Conservation (phyloP, 2,329 filamentous ascomycete genomes). For the Cytospora mali region DNA sequence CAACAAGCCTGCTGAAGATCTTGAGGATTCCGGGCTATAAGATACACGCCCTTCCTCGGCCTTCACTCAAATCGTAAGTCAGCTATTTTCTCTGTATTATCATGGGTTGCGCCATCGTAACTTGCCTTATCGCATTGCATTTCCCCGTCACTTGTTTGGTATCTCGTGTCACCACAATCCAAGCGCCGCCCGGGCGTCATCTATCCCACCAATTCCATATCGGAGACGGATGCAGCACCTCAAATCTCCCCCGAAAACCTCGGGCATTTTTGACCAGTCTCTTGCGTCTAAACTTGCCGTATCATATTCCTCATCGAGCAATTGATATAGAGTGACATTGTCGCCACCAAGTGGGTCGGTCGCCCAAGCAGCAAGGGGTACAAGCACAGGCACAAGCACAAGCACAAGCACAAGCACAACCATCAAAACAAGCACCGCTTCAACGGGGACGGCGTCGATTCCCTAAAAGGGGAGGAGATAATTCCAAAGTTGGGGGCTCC, state of each 20-base stretch:
- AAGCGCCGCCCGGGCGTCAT: background rate
- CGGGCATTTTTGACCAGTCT: background rate
- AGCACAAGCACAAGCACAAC: constrained; percentile 6
- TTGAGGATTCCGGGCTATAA: background rate
- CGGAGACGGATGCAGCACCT: constrained; percentile 11
- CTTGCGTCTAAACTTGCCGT: background rate
- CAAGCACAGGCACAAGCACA: background rate
- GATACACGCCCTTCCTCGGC: background rate
- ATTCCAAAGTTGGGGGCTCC: constrained; percentile 5
- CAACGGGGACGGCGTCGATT: constrained; percentile 17
- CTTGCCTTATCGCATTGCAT: background rate
- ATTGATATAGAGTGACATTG: constrained; percentile 15
- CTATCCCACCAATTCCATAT: background rate
- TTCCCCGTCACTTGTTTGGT: background rate
- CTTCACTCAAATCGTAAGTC: constrained; percentile 19
- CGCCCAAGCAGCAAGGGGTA: background rate
- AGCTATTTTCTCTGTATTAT: constrained; percentile 1
- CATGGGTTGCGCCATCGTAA: background rate
- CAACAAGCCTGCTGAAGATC: constrained; percentile 6
- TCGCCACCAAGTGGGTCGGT: constrained; percentile 20
- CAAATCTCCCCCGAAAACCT: background rate
- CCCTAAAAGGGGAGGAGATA: constrained; percentile 13
- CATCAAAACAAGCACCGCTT: constrained; percentile 8
- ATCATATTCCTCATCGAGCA: constrained; percentile 2
- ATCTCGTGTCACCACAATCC: background rate